Evolutionary conservation across 495 filamentous ascomycete species (phyloP).

Genomic region (Penicillium tannophilum): DNA sequence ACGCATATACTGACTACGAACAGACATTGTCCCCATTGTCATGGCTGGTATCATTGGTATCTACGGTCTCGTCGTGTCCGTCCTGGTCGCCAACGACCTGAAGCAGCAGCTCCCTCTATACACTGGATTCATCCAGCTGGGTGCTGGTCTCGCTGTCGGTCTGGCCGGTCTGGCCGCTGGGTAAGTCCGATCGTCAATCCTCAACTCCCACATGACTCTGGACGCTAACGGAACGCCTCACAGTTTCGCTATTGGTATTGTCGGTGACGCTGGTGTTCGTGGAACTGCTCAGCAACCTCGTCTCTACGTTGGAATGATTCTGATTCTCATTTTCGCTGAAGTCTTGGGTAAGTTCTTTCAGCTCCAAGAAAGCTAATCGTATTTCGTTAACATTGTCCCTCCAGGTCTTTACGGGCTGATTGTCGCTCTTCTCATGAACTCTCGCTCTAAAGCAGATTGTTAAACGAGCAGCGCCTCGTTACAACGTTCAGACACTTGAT

Average conservation of each 20-base stretch:
- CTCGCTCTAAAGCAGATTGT: conserved; percentile 49
- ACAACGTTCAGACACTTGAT: conserved; percentile 15
- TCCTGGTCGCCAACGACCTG: conserved; percentile 92
- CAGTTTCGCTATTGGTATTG: conserved; percentile 96
- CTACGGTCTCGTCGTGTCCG: conserved; percentile 98
- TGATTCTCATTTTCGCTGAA: conserved; percentile 99
- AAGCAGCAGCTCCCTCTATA: conserved; percentile 82
- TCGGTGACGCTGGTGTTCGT: conserved; percentile 98
- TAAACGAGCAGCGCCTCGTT: conserved; percentile 27
- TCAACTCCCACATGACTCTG: not conserved
- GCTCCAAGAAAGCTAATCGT: not conserved
- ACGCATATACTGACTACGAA: conserved; percentile 22
- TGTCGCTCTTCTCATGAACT: conserved; percentile 99
- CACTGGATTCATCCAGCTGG: conserved; percentile 95
- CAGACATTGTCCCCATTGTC: conserved; percentile 99
- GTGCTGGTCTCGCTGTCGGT: conserved; percentile 94
- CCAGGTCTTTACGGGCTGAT: conserved; percentile 96
- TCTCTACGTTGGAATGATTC: conserved; percentile 99
- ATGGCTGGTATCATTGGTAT: conserved; percentile 99
- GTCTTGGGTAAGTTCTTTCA: conserved; percentile 73
- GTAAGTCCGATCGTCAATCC: conserved; percentile 43
- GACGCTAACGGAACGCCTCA: conserved; percentile 15
- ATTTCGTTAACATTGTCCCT: not conserved
- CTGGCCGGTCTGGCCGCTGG: conserved; percentile 95
- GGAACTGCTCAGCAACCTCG: conserved; percentile 97